Conservation (phyloP, 2,329 filamentous ascomycete genomes). For the Epichloe sylvatica region DNA sequence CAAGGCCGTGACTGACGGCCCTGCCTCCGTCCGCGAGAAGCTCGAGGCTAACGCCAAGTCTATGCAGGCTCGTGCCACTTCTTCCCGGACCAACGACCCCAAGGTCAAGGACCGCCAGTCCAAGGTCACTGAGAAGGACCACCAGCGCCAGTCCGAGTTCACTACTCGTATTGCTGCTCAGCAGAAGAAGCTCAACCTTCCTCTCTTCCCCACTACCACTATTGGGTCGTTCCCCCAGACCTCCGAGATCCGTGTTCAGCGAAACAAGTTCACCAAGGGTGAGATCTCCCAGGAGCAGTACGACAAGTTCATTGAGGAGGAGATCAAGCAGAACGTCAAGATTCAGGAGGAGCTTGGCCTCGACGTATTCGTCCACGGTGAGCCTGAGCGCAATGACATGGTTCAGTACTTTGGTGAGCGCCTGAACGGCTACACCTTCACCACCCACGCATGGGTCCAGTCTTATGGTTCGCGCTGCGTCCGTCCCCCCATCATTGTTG, state of each 20-base stretch:
- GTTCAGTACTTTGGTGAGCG: constrained; percentile 99
- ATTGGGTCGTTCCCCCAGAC: constrained; percentile 99
- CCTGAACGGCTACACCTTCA: constrained; percentile 94
- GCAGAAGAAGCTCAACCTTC: constrained; percentile 83
- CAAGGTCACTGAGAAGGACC: constrained; percentile 68
- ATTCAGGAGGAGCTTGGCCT: constrained; percentile 97
- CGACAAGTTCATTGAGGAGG: constrained; percentile 98
- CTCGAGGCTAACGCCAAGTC: constrained; percentile 97
- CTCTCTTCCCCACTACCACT: constrained; percentile 96
- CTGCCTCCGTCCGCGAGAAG: constrained; percentile 70
- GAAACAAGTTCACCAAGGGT: constrained; percentile 98
- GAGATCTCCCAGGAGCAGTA: constrained; percentile 88
- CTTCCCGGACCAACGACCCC: constrained; percentile 91
- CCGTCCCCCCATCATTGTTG: constrained; percentile 96
- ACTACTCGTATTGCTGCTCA: constrained; percentile 71
- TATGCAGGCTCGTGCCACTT: constrained; percentile 77
- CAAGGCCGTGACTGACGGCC: constrained; percentile 91
- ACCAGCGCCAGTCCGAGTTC: constrained; percentile 90
- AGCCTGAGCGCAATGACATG: constrained; percentile 99
- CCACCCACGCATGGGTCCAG: constrained; percentile 98
- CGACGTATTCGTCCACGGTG: constrained; percentile 94
- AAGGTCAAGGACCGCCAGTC: constrained; percentile 93
- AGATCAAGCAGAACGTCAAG: constrained; percentile 89
- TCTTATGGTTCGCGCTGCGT: constrained; percentile 97
- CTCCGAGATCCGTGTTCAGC: constrained; percentile 91